phyloP scores from a whole-genome alignment of 2,329 filamentous ascomycete genomes.

The Bretziella fagacearum region DNA sequence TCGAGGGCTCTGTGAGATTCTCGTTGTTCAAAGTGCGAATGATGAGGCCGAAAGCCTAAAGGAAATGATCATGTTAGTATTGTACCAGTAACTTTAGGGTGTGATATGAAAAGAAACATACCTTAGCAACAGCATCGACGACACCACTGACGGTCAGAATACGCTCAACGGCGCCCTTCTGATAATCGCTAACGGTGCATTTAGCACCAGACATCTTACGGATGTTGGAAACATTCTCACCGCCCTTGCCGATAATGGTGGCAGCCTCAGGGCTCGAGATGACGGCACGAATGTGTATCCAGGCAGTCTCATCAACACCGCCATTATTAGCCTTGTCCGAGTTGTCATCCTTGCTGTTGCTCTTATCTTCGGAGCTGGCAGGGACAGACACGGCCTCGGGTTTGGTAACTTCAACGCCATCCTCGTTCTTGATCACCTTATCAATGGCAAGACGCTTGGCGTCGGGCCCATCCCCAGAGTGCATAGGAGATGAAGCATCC shows the following conservation, averaged over 20 bases:
- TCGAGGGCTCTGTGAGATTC: constrained; percentile 72
- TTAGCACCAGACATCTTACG: constrained; percentile 88
- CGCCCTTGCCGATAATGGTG: constrained; percentile 95
- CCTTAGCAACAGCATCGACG: constrained; percentile 93
- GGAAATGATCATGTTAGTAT: constrained; percentile 9
- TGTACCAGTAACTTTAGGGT: neutral
- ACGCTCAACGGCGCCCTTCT: constrained; percentile 89
- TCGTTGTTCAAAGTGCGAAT: constrained; percentile 98
- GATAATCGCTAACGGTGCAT: constrained; percentile 97
- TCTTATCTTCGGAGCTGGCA: constrained; percentile 27
- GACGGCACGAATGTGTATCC: constrained; percentile 93
- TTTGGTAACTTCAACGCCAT: constrained; percentile 32
- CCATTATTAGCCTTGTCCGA: constrained; percentile 26
- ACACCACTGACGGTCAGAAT: constrained; percentile 94
- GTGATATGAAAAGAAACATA: constrained; percentile 24
- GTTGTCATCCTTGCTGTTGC: constrained; percentile 32
- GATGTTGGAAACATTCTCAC: constrained; percentile 96
- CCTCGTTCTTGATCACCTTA: constrained; percentile 62
- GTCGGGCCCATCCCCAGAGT: constrained; percentile 81
- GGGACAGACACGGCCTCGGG: constrained; percentile 23
- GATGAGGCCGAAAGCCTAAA: constrained; percentile 85
- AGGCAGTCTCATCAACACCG: constrained; percentile 75
- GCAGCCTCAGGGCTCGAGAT: constrained; percentile 96
- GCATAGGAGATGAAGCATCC: constrained; percentile 93
- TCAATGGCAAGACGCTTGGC: constrained; percentile 93